These are phyloP conservation scores for Eucalyptus globulus DNA, from an alignment of 345 rosid genomes.

Conservation along the genomic window DNA sequence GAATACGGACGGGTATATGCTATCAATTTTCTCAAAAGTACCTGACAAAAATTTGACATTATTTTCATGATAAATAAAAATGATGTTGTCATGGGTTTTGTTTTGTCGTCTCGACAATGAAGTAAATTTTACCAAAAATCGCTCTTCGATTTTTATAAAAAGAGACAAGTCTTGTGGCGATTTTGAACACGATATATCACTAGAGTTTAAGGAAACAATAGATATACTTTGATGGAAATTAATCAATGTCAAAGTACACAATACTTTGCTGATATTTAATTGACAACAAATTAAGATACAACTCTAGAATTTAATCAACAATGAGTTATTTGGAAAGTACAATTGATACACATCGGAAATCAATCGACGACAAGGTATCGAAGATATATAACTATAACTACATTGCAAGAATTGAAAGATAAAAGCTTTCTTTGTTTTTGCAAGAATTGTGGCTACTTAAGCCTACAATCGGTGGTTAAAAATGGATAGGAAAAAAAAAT, in stretches of 20 bases:
- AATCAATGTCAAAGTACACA: neutral
- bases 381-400: neutral
- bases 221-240: too few species aligned
- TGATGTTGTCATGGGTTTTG: neutral
- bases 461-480: neutral
- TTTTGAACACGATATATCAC: neutral
- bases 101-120: neutral
- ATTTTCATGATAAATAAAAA: neutral
- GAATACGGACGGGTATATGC: neutral
- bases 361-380: neutral
- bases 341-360: neutral
- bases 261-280: neutral
- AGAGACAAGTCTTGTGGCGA: neutral
- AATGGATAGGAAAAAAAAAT: neutral
- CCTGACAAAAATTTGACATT: neutral
- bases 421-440: neutral
- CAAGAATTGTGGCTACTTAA: neutral
- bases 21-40: neutral
- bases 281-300: neutral
- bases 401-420: neutral
- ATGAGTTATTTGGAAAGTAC: too few species aligned
- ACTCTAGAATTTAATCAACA: too few species aligned
- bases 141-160: neutral
- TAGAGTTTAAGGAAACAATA: neutral
- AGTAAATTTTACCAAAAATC: too few species aligned